Evolutionary conservation across 768 basidiomycete genomes (phyloP).

Genomic region (Gymnopilus junonius): DNA sequence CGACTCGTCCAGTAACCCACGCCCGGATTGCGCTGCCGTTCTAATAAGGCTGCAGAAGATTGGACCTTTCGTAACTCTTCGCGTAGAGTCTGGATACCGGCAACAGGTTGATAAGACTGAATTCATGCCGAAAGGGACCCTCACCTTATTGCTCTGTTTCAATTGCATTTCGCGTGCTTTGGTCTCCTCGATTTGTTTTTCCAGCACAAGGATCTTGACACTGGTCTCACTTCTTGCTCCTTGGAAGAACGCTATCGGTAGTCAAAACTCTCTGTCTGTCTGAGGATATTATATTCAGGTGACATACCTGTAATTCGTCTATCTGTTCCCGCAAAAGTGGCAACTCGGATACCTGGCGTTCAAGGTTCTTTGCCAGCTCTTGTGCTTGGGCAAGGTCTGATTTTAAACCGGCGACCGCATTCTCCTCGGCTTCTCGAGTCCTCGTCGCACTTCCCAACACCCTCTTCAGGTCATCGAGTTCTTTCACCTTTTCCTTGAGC

Average conservation of each 20-base stretch:
- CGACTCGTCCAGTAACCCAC: conserved; percentile 88
- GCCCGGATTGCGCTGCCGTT: conserved; percentile 90
- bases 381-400: conserved; percentile 57
- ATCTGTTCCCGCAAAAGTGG: conserved; percentile 51
- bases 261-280: not conserved
- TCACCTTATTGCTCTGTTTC: conserved; percentile 78
- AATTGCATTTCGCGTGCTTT: conserved; percentile 73
- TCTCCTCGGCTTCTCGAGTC: conserved; percentile 63
- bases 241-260: conserved; percentile 34
- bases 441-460: conserved; percentile 60
- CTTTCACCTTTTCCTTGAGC: conserved; percentile 75
- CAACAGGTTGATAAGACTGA: not conserved
- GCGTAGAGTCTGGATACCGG: conserved; percentile 67
- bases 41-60: conserved; percentile 86
- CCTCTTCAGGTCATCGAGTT: conserved; percentile 73
- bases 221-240: conserved; percentile 50
- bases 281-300: not conserved
- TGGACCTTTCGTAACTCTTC: conserved; percentile 97
- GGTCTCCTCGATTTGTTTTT: conserved; percentile 74
- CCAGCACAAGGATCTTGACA: conserved; percentile 53
- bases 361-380: conserved; percentile 50
- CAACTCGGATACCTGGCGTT: conserved; percentile 60
- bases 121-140: conserved; percentile 10
- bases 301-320: conserved; percentile 65
- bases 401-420: conserved; percentile 51